A percentile compares a stretch with the other conserved stretches of the same genome.
phyloP scores from a whole-genome alignment of 305 asterid genomes.

The Ajuga reptans region DNA sequence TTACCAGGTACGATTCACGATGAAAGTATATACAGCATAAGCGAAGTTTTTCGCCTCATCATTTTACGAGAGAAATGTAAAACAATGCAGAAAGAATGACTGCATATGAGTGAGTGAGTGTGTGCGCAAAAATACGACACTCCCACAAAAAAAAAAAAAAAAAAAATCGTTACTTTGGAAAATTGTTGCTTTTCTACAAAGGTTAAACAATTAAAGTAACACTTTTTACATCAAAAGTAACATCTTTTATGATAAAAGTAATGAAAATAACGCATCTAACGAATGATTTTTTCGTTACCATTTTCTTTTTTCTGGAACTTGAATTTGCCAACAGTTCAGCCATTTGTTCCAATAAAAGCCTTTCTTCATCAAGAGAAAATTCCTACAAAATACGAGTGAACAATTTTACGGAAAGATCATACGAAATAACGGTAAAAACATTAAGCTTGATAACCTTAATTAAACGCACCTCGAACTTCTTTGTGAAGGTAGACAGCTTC shows the following conservation, averaged over 20 bases:
- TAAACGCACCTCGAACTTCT: constrained; percentile 54
- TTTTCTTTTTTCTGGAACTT: constrained; percentile 57
- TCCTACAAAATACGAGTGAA: constrained; percentile 31
- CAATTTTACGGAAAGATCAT: not conserved
- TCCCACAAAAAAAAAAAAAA: too few relatives aligned
- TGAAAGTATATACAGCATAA: too few relatives aligned
- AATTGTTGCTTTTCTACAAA: too few relatives aligned
- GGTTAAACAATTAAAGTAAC: too few relatives aligned
- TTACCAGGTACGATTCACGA: too few relatives aligned
- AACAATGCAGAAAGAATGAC: not conserved
- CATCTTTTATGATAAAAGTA: not conserved
- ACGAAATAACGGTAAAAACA: not conserved
- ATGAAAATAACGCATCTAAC: not conserved
- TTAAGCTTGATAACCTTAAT: not conserved
- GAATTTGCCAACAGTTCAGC: constrained; percentile 66
- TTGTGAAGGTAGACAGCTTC: constrained; percentile 50
- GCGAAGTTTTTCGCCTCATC: too few relatives aligned
- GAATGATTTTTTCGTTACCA: constrained; percentile 30
- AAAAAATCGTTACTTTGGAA: too few relatives aligned
- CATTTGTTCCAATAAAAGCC: constrained; percentile 54
- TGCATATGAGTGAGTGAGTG: not conserved
- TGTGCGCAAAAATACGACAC: too few relatives aligned
- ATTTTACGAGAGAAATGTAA: not conserved
- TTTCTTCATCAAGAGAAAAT: constrained; percentile 68
- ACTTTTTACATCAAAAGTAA: not conserved